Evolutionary conservation across 1,284 basidiomycete species (phyloP), one percentile per base, ranked within the genome.

Genomic region (Sporisorium graminicola): DNA sequence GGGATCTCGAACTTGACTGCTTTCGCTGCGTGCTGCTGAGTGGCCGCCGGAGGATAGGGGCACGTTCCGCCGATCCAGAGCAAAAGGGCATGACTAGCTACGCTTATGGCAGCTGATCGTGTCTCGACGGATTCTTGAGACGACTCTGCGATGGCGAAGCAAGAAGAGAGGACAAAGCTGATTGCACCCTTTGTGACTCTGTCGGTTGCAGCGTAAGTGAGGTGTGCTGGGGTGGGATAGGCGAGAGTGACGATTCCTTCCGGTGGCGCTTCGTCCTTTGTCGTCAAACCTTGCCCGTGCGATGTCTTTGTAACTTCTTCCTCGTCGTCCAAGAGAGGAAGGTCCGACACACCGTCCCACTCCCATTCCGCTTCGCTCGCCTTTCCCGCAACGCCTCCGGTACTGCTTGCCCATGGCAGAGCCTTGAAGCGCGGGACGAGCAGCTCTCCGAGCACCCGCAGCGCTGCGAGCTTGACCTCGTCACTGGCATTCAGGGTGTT

Each of bases 261-360:
- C 6, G 5, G 18, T 27, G 18, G 2, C 2, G 52, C 5, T 13
- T 26, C 6, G 10, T 44, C 20, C 13, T 40, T 9, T 5, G 7
- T n/a, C 26, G 31, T 42, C 3, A 31, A 22, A 29, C 24, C 18
- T 31, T 42, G 2, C 22, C 8, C 43, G 7, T 5, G 16, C 1
- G 22, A 3, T n/a, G 43, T 20, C 18, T n/a, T 12, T 6, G 7
- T 16, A 3, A 12, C 27, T 3, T 18, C 51, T 1, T 27, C 35
- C 1, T 46, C 42, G 7, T 79, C 77, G 43, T 81, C 81, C 20
- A 83, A 46, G 3, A 52, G 40, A 2, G 83, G 82, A 5, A 85
- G 73, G 1, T 82, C 81, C 1, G 80, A 81, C 1, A 69, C 70
- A 10, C 84, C 84, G 42, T 85, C 84, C 84, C 84, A 85, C 35